Percentiles rank a stretch among this genome's conserved stretches.
These are phyloP conservation scores for Evansstolkia leycettana DNA, from an alignment of 495 filamentous ascomycete genomes.

Conservation along the genomic window DNA sequence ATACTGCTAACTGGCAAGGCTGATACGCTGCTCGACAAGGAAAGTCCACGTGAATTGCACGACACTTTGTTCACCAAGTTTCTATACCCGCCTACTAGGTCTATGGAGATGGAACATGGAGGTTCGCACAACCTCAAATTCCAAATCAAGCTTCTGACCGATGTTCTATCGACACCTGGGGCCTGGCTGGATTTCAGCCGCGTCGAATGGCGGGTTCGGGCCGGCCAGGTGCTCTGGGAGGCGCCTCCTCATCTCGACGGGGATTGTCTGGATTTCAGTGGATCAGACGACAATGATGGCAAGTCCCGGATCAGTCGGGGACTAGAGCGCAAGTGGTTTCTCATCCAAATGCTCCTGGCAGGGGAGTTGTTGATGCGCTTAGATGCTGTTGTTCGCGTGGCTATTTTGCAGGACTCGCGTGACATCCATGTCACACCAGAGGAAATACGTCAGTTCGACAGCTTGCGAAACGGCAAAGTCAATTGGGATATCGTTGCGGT, in stretches of 20 bases:
- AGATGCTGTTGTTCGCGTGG: conserved; percentile 49
- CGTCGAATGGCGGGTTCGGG: conserved; percentile 66
- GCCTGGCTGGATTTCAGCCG: conserved; percentile 70
- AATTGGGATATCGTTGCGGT: conserved; percentile 73
- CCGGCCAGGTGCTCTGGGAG: conserved; percentile 76
- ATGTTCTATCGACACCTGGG: conserved; percentile 31
- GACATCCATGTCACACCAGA: background rate
- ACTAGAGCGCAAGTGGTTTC: conserved; percentile 58
- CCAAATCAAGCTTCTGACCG: conserved; percentile 38
- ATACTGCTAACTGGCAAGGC: conserved; percentile 18
- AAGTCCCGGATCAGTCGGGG: conserved; percentile 23
- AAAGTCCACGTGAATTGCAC: conserved; percentile 30
- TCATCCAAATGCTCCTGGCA: conserved; percentile 67
- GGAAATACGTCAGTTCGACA: conserved; percentile 28
- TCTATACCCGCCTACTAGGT: conserved; percentile 24
- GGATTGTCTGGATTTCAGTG: conserved; percentile 29
- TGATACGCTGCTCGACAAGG: conserved; percentile 30
- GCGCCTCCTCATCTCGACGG: conserved; percentile 36
- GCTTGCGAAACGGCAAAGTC: conserved; percentile 51
- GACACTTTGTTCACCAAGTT: conserved; percentile 32
- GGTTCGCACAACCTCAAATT: conserved; percentile 31
- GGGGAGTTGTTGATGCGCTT: conserved; percentile 67
- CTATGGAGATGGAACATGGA: conserved; percentile 10
- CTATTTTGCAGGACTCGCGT: conserved; percentile 12
- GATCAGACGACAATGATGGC: conserved; percentile 24